A percentile compares a stretch with the other conserved stretches of the same genome.
Evolutionary conservation across 176 grass and related monocot species (phyloP).

Genomic region (Bromus sterilis): DNA sequence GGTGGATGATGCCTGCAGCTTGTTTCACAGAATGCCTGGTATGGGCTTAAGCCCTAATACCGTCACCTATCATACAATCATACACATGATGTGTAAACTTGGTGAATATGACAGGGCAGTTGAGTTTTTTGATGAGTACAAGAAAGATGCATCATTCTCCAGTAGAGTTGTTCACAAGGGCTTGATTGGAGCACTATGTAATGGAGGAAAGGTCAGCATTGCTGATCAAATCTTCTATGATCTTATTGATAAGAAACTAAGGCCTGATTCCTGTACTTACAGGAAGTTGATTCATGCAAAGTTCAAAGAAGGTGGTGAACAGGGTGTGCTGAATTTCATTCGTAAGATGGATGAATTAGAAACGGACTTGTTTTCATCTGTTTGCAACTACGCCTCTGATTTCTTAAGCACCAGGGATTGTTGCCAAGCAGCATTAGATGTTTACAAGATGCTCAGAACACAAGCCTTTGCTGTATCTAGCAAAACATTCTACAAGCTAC

Average conservation of each 20-base stretch:
- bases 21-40: conserved; percentile 65
- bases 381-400: conserved; percentile 59
- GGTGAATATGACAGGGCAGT: conserved; percentile 55
- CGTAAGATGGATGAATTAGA: conserved; percentile 43
- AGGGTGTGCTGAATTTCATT: conserved; percentile 58
- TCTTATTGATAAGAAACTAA: conserved; percentile 45
- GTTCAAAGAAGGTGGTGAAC: conserved; percentile 45
- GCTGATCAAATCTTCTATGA: conserved; percentile 53
- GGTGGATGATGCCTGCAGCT: conserved; percentile 54
- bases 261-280: conserved; percentile 33
- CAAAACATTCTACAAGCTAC: conserved; percentile 53
- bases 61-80: conserved; percentile 66
- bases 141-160: conserved; percentile 32
- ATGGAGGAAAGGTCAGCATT: conserved; percentile 36
- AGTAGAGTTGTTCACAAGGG: conserved; percentile 31
- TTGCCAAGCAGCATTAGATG: conserved; percentile 45
- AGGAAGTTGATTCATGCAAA: conserved; percentile 53
- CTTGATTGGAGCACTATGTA: conserved; percentile 56
- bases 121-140: conserved; percentile 54
- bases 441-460: conserved; percentile 53
- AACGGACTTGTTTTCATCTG: conserved; percentile 33
- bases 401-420: conserved; percentile 65
- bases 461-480: conserved; percentile 38
- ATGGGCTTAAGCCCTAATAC: conserved; percentile 61
- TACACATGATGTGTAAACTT: conserved; percentile 54